Evolutionary conservation across 148 eudicot species (phyloP).

Genomic region (Pharnaceum exiguum): DNA sequence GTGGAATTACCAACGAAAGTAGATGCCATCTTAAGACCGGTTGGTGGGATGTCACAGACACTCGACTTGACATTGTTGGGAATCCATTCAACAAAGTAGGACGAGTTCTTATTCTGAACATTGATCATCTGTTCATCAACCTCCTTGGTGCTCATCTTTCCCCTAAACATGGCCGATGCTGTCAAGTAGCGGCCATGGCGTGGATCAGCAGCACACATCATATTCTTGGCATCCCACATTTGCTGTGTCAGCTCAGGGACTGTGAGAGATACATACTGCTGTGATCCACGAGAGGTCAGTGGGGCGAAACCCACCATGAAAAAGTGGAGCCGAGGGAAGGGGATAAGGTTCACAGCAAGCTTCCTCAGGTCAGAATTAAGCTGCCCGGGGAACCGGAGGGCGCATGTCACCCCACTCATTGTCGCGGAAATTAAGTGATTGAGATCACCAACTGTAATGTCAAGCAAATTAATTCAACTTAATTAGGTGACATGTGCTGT

Average conservation of each 20-base stretch:
- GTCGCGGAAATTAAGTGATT: slow-evolving; percentile 81
- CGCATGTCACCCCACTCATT: slow-evolving; percentile 88
- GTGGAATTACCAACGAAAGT: slow-evolving; percentile 54
- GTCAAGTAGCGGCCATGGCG: slow-evolving; percentile 79
- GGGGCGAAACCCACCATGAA: slow-evolving; percentile 94
- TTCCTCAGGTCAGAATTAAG: slow-evolving; percentile 72
- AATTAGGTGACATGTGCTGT: too few relatives aligned
- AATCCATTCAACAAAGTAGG: slow-evolving; percentile 75
- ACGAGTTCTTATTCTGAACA: slow-evolving; percentile 85
- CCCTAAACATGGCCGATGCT: slow-evolving; percentile 79
- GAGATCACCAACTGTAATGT: slow-evolving; percentile 67
- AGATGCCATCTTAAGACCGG: slow-evolving; percentile 45
- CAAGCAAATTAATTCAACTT: slow-evolving; percentile 1
- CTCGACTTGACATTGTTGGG: slow-evolving; percentile 56
- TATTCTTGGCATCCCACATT: slow-evolving; percentile 90
- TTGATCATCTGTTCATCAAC: slow-evolving; percentile 84
- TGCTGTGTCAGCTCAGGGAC: slow-evolving; percentile 88
- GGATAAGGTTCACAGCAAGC: slow-evolving; percentile 78
- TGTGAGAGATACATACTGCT: slow-evolving; percentile 63
- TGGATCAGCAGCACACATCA: slow-evolving; percentile 91
- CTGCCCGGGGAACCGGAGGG: slow-evolving; percentile 78
- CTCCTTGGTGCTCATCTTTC: slow-evolving; percentile 83
- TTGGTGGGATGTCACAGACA: slow-evolving; percentile 53
- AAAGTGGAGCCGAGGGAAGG: slow-evolving; percentile 87
- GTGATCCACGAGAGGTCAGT: slow-evolving; percentile 72